Base-by-base conservation (phyloP, 495 filamentous ascomycete genomes). In the Aspergillus bertholletiae region DNA sequence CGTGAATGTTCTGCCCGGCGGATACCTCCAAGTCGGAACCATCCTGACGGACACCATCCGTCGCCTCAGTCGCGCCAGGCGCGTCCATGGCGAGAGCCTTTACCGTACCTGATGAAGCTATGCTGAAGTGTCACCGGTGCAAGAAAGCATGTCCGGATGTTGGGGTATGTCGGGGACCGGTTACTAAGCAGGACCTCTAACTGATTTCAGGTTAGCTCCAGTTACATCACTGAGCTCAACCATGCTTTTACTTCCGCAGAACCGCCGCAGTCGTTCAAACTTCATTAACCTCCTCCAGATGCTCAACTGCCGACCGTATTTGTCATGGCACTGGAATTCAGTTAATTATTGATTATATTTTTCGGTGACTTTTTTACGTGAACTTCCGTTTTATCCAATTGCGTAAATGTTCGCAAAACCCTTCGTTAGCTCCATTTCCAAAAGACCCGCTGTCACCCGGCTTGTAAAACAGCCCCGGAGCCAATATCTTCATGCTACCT, bases 81-180 rank as follows among this genome's bases (percentile, higher is more conserved):
- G 70, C 72, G 56, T 75, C 72, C 74, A 76, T 76, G 59, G 65
- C 65, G 58, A 68, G 58, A 69, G 63, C 61, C 62, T 65, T 58
- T 64, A 61, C 65, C 44, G 62, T 62, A 56, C 63, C 61, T n/a
- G n/a, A n/a, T 64, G 56, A 53, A 65, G 57, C 61, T 67, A 49
- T 17, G 28, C 22, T 32, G 46, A 8, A 22, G 39, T 3, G 39
- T 20, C 17, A 18, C 17, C 7, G 30, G 20, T 37, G 51, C 18
- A 32, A 55, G 39, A 8, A 46, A 46, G 46, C 30, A 57, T 62
- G 59, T 57, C 56, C 9, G 39, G 18, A 22, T 43, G 39, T 43
- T 22, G 39, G 39, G 39, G 39, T 43, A 43, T 21, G 39, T 43
- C 39, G 39, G 39, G 39, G 39, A 44, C 35, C 46, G 46, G 47